Conservation (phyloP, 495 filamentous ascomycete species). For the Trichodelitschia bisporula region DNA sequence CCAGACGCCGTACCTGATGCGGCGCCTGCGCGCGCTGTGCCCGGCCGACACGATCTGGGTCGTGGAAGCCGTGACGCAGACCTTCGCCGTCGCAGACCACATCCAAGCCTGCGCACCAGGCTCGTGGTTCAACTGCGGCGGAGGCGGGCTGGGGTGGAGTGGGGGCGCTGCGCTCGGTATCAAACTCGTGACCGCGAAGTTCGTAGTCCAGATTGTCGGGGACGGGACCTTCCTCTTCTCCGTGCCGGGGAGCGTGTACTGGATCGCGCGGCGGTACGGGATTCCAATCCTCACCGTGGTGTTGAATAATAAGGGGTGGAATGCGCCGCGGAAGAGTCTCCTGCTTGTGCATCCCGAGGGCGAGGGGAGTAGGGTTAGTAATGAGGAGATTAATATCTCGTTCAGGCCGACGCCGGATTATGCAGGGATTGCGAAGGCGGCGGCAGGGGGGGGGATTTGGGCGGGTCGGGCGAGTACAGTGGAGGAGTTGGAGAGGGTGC, state of each 20-base stretch:
- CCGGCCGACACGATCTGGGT: conserved; percentile 54
- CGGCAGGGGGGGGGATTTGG: conserved; percentile 37
- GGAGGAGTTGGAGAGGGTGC: conserved; percentile 11
- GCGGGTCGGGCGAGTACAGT: conserved; percentile 13
- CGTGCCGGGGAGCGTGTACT: conserved; percentile 77
- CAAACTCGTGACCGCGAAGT: conserved; percentile 58
- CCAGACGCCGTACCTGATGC: conserved; percentile 44
- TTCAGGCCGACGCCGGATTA: conserved; percentile 77
- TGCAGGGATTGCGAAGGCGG: conserved; percentile 74
- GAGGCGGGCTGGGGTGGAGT: conserved; percentile 87
- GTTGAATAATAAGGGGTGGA: conserved; percentile 67
- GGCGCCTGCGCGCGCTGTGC: conserved; percentile 33
- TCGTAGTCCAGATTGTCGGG: conserved; percentile 55
- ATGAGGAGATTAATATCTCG: conserved; percentile 74
- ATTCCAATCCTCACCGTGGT: conserved; percentile 82
- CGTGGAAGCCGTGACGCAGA: conserved; percentile 75
- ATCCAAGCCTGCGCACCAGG: conserved; percentile 53
- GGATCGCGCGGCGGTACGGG: conserved; percentile 66
- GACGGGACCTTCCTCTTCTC: conserved; percentile 79
- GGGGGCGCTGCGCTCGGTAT: conserved; percentile 63
- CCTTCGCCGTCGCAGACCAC: conserved; percentile 53
- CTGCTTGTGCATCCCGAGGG: conserved; percentile 17
- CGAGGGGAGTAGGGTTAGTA: conserved; percentile 38
- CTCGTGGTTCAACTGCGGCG: conserved; percentile 82
- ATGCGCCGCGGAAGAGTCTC: conserved; percentile 15